Percentiles rank a stretch among this genome's conserved stretches.
phyloP scores from a whole-genome alignment of 2,329 filamentous ascomycete species.

The Pestalotiopsis fici region DNA sequence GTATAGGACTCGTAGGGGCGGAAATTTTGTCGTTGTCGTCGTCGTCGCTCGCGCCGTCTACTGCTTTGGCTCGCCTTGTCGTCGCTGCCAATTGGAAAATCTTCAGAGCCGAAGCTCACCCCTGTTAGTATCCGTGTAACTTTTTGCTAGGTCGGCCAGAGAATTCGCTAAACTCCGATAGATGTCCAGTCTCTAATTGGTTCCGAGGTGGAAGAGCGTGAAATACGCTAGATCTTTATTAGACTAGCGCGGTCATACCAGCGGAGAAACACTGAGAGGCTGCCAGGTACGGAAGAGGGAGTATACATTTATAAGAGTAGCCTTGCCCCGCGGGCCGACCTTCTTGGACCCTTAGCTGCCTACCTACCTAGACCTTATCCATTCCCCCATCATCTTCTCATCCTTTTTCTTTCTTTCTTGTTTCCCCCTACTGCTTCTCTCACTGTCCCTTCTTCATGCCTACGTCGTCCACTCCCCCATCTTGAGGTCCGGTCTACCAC shows the following conservation, averaged over 20 bases:
- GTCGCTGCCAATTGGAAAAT: conserved; percentile 3
- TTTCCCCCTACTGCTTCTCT: background rate
- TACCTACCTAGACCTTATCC: background rate
- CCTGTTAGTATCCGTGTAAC: background rate
- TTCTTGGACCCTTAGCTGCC: background rate
- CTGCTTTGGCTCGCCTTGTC: background rate
- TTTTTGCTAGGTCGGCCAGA: conserved; percentile 21
- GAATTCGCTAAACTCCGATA: conserved; percentile 28
- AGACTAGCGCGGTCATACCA: background rate
- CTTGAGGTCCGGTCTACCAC: background rate
- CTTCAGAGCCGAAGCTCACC: conserved; percentile 1
- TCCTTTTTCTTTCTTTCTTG: too few species aligned
- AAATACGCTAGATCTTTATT: background rate
- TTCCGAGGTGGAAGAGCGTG: background rate
- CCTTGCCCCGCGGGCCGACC: conserved; percentile 4
- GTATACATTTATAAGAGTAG: background rate
- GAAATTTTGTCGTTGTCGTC: background rate
- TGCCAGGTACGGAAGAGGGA: background rate
- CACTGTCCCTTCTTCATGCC: background rate
- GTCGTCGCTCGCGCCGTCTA: background rate
- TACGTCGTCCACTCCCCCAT: background rate
- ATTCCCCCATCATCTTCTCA: background rate
- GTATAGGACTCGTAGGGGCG: background rate
- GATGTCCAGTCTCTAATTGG: background rate
- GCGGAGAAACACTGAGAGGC: background rate